A percentile compares a stretch with the other conserved stretches of the same genome.
Evolutionary conservation across 306 rosid species (phyloP).

Genomic region (Vachellia pachyceras): DNA sequence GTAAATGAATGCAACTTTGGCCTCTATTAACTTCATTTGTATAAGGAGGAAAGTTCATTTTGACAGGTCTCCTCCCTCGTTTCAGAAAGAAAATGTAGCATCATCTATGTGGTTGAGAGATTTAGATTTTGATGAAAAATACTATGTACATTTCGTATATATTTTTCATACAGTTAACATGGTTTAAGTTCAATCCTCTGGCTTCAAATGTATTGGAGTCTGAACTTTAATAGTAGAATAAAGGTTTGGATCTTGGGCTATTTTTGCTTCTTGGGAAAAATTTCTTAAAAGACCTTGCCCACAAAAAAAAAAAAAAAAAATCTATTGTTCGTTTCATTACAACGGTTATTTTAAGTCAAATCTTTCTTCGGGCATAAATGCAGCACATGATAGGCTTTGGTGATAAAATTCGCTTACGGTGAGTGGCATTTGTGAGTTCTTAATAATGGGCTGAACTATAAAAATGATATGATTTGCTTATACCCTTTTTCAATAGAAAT

Average conservation of each 20-base stretch:
- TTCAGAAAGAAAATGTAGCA: background rate
- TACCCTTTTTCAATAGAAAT: background rate
- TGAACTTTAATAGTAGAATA: background rate
- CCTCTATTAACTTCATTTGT: background rate
- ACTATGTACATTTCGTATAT: background rate
- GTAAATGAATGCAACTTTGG: background rate
- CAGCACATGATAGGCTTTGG: too few species aligned
- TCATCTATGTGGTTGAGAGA: background rate
- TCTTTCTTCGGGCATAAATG: background rate
- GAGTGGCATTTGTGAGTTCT: background rate
- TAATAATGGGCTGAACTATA: background rate
- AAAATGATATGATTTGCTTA: background rate
- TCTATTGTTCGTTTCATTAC: background rate
- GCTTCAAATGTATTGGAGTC: background rate
- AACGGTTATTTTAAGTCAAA: background rate
- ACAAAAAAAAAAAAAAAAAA: background rate
- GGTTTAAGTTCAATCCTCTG: background rate
- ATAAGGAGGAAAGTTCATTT: too few species aligned
- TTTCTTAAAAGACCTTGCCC: background rate
- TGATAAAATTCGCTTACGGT: background rate
- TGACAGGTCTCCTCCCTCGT: too few species aligned
- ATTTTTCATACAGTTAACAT: background rate
- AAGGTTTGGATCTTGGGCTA: background rate
- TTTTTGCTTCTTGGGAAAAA: background rate
- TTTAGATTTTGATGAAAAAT: background rate